Evolutionary conservation across 1,139 yeast genomes (phyloP).

Genomic region (Yamadazyma epiphylla): DNA sequence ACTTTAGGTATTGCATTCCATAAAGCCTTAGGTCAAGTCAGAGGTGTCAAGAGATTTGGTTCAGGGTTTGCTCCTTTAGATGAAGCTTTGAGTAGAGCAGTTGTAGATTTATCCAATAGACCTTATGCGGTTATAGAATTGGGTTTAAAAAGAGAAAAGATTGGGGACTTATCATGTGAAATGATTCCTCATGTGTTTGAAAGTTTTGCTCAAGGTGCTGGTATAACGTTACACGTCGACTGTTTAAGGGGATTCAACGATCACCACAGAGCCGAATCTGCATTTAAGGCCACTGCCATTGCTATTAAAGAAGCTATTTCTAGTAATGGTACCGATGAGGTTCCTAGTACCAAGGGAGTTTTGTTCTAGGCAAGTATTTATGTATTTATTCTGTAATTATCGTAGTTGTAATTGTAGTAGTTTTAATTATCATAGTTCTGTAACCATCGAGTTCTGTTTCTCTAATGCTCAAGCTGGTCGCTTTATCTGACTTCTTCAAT

Average conservation of each 20-base stretch:
- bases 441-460: no score
- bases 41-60: slow-evolving; percentile 94
- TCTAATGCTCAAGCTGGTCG: no score
- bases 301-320: slow-evolving; percentile 87
- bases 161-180: slow-evolving; percentile 89
- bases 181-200: slow-evolving; percentile 97
- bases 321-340: slow-evolving; percentile 80
- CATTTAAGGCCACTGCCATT: slow-evolving; percentile 91
- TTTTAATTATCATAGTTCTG: no score
- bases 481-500: no score
- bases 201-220: slow-evolving; percentile 90
- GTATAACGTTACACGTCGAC: slow-evolving; percentile 89
- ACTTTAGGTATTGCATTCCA: slow-evolving; percentile 89
- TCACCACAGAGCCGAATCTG: slow-evolving; percentile 94
- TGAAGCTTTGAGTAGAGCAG: slow-evolving; percentile 92
- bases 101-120: slow-evolving; percentile 87
- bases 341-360: slow-evolving; percentile 96
- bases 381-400: slow-evolving; percentile 1
- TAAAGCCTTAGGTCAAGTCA: slow-evolving; percentile 81
- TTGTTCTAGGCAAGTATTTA: slow-evolving; percentile 37
- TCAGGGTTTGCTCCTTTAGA: slow-evolving; percentile 92
- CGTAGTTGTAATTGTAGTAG: no score
- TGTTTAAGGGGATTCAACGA: slow-evolving; percentile 90
- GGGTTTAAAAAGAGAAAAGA: slow-evolving; percentile 86
- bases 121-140: slow-evolving; percentile 89